Conservation (phyloP, 257 asterid species). For the Solanum appendiculatum region DNA sequence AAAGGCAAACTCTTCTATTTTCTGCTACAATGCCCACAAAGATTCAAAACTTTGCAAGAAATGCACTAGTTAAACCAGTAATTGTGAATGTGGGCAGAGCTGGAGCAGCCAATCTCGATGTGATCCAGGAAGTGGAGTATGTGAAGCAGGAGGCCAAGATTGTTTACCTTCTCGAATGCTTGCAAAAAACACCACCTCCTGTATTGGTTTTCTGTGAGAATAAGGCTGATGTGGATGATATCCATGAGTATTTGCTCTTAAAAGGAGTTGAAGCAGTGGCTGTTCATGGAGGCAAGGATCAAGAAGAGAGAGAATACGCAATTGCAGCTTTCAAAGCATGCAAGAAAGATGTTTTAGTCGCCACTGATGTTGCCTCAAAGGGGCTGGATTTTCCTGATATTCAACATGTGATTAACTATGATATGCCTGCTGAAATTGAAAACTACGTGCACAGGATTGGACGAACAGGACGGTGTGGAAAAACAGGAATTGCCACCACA, state of each 20-base stretch:
- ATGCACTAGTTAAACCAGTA: constrained; percentile 76
- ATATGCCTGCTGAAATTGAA: constrained; percentile 88
- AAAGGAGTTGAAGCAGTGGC: constrained; percentile 88
- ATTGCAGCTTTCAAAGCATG: constrained; percentile 72
- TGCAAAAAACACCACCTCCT: constrained; percentile 75
- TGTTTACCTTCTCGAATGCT: constrained; percentile 74
- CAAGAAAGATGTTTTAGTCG: constrained; percentile 74
- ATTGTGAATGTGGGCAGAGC: constrained; percentile 86
- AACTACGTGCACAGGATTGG: constrained; percentile 82
- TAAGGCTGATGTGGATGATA: constrained; percentile 76
- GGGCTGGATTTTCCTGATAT: constrained; percentile 84
- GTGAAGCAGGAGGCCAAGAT: constrained; percentile 84
- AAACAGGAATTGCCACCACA: constrained; percentile 77
- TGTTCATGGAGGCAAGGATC: constrained; percentile 78
- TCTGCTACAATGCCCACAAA: constrained; percentile 92
- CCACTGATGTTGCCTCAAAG: constrained; percentile 83
- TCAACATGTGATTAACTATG: constrained; percentile 76
- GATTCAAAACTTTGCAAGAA: constrained; percentile 73
- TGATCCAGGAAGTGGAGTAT: constrained; percentile 78
- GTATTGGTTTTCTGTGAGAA: constrained; percentile 76
- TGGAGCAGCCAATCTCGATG: constrained; percentile 84
- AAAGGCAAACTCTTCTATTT: constrained; percentile 81
- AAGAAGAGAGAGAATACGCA: constrained; percentile 75
- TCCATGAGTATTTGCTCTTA: constrained; percentile 64
- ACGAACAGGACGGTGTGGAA: constrained; percentile 77